A percentile compares a stretch with the other conserved stretches of the same genome.
Conservation (phyloP, 2,329 filamentous ascomycete species). For the Aschersonia sp. region DNA sequence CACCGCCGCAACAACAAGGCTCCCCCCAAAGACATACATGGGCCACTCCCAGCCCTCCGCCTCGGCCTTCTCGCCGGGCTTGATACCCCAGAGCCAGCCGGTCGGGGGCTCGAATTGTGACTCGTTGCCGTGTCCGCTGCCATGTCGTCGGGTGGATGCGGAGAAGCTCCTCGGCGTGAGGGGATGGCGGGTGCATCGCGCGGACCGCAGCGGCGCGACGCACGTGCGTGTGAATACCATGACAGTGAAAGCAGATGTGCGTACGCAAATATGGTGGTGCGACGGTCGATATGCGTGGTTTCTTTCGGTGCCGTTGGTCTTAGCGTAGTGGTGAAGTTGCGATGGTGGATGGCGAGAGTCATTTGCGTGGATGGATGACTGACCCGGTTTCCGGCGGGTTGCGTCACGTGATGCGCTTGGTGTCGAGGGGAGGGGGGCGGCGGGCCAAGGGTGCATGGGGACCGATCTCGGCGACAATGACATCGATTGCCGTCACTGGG, state of each 20-base stretch:
- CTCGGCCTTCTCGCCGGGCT: constrained; percentile 89
- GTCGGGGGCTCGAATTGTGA: constrained; percentile 77
- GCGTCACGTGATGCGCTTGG: too few species aligned
- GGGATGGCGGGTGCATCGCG: constrained; percentile 22
- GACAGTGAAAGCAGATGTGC: not conserved
- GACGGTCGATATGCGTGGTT: not conserved
- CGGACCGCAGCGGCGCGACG: constrained; percentile 20
- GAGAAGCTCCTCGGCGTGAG: constrained; percentile 25
- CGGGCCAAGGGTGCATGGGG: too few species aligned
- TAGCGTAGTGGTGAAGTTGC: too few species aligned
- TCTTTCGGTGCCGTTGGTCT: not conserved
- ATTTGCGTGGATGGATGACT: too few species aligned
- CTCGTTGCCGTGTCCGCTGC: constrained; percentile 36
- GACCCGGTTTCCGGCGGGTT: too few species aligned
- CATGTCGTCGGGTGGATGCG: constrained; percentile 25
- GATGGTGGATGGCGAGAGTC: too few species aligned
- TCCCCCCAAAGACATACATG: constrained; percentile 74
- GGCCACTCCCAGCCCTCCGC: constrained; percentile 92
- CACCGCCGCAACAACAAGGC: constrained; percentile 56
- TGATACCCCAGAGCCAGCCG: constrained; percentile 88
- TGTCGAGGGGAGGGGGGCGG: too few species aligned
- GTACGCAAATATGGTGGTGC: too few species aligned
- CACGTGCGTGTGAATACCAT: constrained; percentile 23
- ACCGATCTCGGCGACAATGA: too few species aligned
- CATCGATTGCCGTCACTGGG: too few species aligned